Evolutionary conservation across 169 alveolate species (phyloP), one percentile per base, ranked within the genome.

Genomic region (Perkinsus chesapeaki): DNA sequence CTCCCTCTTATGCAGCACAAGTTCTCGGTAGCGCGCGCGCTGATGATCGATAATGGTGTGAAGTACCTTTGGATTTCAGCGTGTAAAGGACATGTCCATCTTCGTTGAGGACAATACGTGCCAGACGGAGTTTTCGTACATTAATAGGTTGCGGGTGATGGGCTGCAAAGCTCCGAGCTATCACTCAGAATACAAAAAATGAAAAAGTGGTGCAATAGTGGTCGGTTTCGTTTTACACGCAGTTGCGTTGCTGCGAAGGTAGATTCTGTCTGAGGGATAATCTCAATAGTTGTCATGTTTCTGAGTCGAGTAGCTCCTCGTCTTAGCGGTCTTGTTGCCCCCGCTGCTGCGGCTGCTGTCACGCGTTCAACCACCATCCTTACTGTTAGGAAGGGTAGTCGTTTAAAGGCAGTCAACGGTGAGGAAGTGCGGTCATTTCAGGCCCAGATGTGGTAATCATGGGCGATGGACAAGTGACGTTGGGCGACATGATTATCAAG

Each of bases 401-500:
- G 7, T 60, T 16, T 9, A 23, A 34, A 34, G 72, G 19, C 27
- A 9, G 27, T 60, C 37, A 0, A 34, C 12, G 82, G 3, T 60
- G 82, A 12, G 12, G 82, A 23, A 0, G n/a, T n/a, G n/a, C n/a
- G n/a, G n/a, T n/a, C n/a, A n/a, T 60, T 23, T 60, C 82, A 60
- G 82, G 82, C 3, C 82, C 82, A 1, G 82, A 91, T 9, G 93
- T 91, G 73, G 93, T 91, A 0, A 91, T 91, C 39, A 39, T 47
- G 73, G 93, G 93, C 38, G 93, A 91, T 37, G 93, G 93, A 0
- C 73, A 39, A 37, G 93, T 91, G 23, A 91, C 73, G n/a, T 39
- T 60, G 12, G 82, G 82, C 82, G 82, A 60, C 27, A 60, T 60
- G 96, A 94, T 94, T 73, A 95, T 94, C 73, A 94, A 94, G 91